Evolutionary conservation across 2,329 filamentous ascomycete species (phyloP).

Genomic region (Monosporascus sp.): DNA sequence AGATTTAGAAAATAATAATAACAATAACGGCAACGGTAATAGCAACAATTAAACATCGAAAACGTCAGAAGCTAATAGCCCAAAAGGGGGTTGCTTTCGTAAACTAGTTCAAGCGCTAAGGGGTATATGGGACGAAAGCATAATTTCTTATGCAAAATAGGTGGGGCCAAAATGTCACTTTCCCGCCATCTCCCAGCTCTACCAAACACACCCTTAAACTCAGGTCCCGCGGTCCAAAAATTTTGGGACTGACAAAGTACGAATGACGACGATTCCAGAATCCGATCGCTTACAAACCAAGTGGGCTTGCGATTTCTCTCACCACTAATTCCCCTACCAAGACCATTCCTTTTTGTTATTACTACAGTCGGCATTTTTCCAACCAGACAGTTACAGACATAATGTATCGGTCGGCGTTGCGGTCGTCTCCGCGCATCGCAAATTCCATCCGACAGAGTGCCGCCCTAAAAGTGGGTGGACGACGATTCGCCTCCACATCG

Average conservation of each 20-base stretch:
- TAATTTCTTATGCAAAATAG: no score
- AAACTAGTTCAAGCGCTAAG: no score
- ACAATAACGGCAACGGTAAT: no score
- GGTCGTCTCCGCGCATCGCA: slow-evolving; percentile 41
- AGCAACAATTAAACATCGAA: no score
- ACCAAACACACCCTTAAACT: no score
- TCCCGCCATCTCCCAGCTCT: no score
- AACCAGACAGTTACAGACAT: slow-evolving; percentile 1
- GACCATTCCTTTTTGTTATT: background rate
- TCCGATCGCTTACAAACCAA: slow-evolving; percentile 4
- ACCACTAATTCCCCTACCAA: background rate
- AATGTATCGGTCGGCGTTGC: slow-evolving; percentile 50
- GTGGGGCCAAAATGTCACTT: no score
- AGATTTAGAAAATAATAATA: no score
- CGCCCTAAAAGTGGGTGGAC: slow-evolving; percentile 32
- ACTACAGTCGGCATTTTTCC: background rate
- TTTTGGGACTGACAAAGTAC: background rate
- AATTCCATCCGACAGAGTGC: slow-evolving; percentile 34
- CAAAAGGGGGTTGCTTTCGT: no score
- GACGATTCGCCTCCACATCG: slow-evolving; percentile 49
- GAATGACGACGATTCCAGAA: background rate
- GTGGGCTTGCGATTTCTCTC: background rate
- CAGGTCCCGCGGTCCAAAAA: background rate
- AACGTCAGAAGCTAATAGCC: no score
- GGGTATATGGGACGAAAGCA: no score